These are phyloP conservation scores for Trametes cinnabarina DNA, from an alignment of 768 basidiomycete species.

Conservation along the genomic window DNA sequence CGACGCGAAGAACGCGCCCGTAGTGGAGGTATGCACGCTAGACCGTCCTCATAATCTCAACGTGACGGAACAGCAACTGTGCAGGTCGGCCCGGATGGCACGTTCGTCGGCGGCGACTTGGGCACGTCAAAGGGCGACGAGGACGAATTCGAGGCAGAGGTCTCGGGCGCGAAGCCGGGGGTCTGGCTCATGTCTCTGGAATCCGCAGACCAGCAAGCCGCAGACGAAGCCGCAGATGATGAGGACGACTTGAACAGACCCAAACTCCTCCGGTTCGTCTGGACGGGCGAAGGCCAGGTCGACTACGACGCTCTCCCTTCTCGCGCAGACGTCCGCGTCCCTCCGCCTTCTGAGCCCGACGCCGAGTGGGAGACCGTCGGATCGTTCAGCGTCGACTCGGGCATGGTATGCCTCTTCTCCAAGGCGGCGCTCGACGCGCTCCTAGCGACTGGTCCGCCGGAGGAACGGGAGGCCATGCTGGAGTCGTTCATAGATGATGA, in stretches of 20 bases:
- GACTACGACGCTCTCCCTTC: not conserved
- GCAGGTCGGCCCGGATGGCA: not conserved
- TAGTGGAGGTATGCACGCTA: not conserved
- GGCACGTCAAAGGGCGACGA: not conserved
- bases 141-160: conserved; percentile 1
- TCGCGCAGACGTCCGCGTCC: not conserved
- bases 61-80: not conserved
- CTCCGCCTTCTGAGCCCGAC: not conserved
- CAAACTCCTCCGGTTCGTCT: not conserved
- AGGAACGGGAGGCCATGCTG: not conserved
- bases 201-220: not conserved
- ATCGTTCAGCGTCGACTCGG: not conserved
- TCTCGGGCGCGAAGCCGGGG: not conserved
- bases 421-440: not conserved
- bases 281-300: not conserved
- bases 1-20: not conserved
- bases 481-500: not conserved
- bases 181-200: not conserved
- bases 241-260: not conserved
- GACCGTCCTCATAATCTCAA: not conserved
- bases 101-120: not conserved
- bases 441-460: not conserved
- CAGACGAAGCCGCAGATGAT: not conserved
- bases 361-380: not conserved
- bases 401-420: not conserved